phyloP scores from a whole-genome alignment of 345 rosid genomes.

The Linum usitatissimum region DNA sequence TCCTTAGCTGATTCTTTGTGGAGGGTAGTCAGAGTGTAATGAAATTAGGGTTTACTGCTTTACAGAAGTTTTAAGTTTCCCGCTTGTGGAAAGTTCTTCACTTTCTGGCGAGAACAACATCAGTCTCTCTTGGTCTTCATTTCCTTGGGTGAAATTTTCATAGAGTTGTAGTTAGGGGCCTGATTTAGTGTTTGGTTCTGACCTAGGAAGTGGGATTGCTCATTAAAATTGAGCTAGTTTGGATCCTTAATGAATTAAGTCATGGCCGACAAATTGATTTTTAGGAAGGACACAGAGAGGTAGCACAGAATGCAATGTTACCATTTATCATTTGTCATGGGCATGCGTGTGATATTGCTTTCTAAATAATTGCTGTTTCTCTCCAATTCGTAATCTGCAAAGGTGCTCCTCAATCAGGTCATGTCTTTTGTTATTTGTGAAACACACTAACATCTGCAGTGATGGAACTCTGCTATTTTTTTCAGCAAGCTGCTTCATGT shows the following conservation, averaged over 20 bases:
- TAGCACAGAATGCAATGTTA: no score
- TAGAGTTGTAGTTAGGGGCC: no score
- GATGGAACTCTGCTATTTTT: neutral
- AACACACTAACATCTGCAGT: neutral
- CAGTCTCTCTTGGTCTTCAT: neutral
- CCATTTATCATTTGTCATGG: neutral
- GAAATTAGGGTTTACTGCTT: neutral
- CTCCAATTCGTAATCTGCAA: neutral
- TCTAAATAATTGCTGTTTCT: neutral
- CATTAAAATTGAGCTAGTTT: no score
- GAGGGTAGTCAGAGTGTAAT: neutral
- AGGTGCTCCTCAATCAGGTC: neutral
- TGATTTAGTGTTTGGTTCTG: no score
- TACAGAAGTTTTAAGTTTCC: neutral
- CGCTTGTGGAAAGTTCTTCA: neutral
- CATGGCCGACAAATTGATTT: no score
- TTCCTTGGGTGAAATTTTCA: no score
- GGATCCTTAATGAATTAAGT: no score
- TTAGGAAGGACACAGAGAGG: no score
- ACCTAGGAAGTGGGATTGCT: no score
- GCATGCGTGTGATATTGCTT: neutral
- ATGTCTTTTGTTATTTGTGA: constrained; percentile 6
- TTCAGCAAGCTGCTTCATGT: constrained; percentile 79
- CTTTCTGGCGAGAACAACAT: neutral
- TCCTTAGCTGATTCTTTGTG: neutral